phyloP scores from a whole-genome alignment of 2,329 filamentous ascomycete genomes.

The Clarireedia homoeocarpa region DNA sequence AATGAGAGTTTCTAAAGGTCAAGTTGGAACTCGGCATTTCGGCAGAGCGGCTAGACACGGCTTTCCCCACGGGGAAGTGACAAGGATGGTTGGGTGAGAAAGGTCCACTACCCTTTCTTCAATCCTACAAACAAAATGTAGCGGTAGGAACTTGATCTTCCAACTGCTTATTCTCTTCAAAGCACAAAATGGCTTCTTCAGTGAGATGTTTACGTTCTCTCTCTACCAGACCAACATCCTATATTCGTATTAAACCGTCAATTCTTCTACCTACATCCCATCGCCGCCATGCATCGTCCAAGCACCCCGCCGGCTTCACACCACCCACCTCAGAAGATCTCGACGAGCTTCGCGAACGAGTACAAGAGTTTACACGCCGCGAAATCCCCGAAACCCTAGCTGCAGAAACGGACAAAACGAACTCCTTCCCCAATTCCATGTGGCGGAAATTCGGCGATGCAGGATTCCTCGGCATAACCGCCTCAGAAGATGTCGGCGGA shows the following conservation, averaged over 20 bases:
- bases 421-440: conserved; percentile 84
- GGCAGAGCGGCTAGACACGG: conserved; percentile 2
- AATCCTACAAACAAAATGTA: background rate
- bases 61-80: background rate
- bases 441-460: conserved; percentile 92
- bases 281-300: conserved; percentile 50
- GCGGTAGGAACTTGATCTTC: background rate
- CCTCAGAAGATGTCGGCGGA: conserved; percentile 85
- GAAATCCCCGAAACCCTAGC: conserved; percentile 83
- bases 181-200: conserved; percentile 20
- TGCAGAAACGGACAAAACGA: conserved; percentile 71
- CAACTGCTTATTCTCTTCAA: background rate
- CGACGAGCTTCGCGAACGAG: conserved; percentile 43
- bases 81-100: background rate
- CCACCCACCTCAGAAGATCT: conserved; percentile 45
- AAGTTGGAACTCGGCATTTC: background rate
- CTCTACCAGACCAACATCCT: conserved; percentile 19
- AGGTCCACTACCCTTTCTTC: background rate
- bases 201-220: conserved; percentile 20
- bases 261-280: conserved; percentile 28
- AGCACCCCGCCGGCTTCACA: conserved; percentile 57
- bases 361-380: conserved; percentile 73
- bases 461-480: conserved; percentile 86
- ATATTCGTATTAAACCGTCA: conserved; percentile 15
- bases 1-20: background rate